A percentile compares a stretch with the other conserved stretches of the same genome.
These are phyloP conservation scores for Endoconidiophora laricicola DNA, from an alignment of 2,329 filamentous ascomycete species.

Conservation along the genomic window DNA sequence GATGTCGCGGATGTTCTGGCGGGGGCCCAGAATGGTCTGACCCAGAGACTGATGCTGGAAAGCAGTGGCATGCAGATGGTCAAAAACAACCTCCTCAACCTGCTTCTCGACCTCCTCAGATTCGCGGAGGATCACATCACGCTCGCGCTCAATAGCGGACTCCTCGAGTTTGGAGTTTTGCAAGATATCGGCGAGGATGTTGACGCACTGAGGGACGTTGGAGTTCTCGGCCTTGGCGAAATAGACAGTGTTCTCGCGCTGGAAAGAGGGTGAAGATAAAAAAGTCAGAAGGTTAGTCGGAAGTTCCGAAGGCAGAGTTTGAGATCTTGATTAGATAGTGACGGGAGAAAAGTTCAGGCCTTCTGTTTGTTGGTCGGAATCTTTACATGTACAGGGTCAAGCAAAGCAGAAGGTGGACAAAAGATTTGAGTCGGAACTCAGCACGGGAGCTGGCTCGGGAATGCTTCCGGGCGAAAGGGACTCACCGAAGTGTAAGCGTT, in stretches of 20 bases:
- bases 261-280: constrained; percentile 13
- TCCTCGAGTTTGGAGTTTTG: constrained; percentile 98
- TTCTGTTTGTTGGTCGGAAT: not conserved
- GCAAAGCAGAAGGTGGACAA: not conserved
- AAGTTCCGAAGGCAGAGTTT: not conserved
- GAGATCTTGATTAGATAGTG: not conserved
- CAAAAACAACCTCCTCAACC: constrained; percentile 97
- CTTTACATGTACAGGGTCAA: not conserved
- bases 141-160: constrained; percentile 86
- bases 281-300: constrained; percentile 6
- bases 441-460: not conserved
- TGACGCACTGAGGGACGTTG: constrained; percentile 89
- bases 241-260: constrained; percentile 99
- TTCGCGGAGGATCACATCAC: constrained; percentile 95
- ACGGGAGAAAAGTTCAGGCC: not conserved
- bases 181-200: constrained; percentile 97
- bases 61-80: constrained; percentile 95
- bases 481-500: constrained; percentile 98
- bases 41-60: constrained; percentile 93
- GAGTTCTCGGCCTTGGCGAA: constrained; percentile 98
- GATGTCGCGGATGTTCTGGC: constrained; percentile 96
- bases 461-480: constrained; percentile 16
- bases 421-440: not conserved
- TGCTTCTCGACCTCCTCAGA: constrained; percentile 99
- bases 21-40: constrained; percentile 92